phyloP scores from a whole-genome alignment of 129 eudicot genomes.

The Helichrysum umbraculigerum region DNA sequence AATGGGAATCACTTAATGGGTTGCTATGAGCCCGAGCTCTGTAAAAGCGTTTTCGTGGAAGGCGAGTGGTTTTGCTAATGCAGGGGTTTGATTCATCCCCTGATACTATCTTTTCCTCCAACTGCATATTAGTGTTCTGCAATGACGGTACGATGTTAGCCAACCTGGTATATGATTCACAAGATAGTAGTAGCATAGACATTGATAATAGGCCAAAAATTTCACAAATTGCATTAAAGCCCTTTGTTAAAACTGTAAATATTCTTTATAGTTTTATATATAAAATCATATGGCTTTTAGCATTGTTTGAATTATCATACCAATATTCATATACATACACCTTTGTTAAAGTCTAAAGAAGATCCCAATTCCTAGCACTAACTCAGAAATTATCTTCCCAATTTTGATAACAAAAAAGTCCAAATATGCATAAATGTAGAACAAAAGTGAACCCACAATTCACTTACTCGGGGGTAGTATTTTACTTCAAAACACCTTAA shows the following conservation, averaged over 20 bases:
- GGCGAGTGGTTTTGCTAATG: slow-evolving; percentile 74
- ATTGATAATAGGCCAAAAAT: not conserved
- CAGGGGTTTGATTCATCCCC: slow-evolving; percentile 58
- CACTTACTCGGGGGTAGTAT: too few species aligned
- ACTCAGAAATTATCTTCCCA: too few species aligned
- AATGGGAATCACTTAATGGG: slow-evolving; percentile 95
- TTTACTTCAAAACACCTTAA: too few species aligned
- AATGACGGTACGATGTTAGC: not conserved
- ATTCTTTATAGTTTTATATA: not conserved
- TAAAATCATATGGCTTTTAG: not conserved
- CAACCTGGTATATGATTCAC: not conserved
- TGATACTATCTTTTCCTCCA: slow-evolving; percentile 30
- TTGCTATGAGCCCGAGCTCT: slow-evolving; percentile 98
- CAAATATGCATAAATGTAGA: too few species aligned
- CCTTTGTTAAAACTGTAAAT: not conserved
- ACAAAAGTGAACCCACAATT: too few species aligned
- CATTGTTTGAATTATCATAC: not conserved
- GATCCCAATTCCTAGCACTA: too few species aligned
- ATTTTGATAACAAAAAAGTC: too few species aligned
- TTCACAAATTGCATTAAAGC: not conserved
- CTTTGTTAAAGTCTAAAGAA: not conserved
- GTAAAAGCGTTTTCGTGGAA: slow-evolving; percentile 89
- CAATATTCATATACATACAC: not conserved
- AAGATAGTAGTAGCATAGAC: not conserved
- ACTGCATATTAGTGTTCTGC: slow-evolving; percentile 32